Base-by-base conservation (phyloP, 2,329 filamentous ascomycete species). In the Juglanconis sp. region DNA sequence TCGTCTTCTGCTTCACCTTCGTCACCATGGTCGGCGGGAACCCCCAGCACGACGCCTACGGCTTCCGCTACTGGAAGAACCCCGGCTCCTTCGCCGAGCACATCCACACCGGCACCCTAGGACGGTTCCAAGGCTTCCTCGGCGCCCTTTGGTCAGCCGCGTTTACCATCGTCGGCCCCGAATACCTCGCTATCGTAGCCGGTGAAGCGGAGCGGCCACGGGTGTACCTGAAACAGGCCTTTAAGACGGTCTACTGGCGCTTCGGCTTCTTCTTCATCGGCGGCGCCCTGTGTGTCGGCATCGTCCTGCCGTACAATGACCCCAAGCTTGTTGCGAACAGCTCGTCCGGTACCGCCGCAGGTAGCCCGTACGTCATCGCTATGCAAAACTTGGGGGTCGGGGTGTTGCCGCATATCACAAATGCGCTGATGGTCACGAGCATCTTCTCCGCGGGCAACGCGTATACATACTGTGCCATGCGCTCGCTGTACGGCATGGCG, bases 1-100 rank as follows among this genome's bases (percentile, higher is more conserved):
- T 86, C 7, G 77, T 91, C 58, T 87, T 91, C 70, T 75, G 80
- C 47, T 92, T 89, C 73, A 92, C 90, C 13, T 90, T 94, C 69
- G 80, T 94, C 66, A 87, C 86, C 50, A 92, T 92, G 87, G 77
- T 92, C 5, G 90, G 90, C 34, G 90, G 88, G 35, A 93, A 93
- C 66, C 90, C 90, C 0, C 71, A 85, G 9, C 76, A 84, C 53
- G 87, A 90, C 67, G 78, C 84, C 1, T 91, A 86, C 67, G 89
- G 89, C 17, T 92, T 92, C 69, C 79, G 87, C 30, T 86, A 87
- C 69, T 90, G 87, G 87, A 80, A 78, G 7, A 66, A 79, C 6
- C 84, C 85, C 0, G 87, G 87, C 6, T 75, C 86, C 1, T 89
- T 89, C 65, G 82, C 81, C 17, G 81, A 86, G 63, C 78, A 85